Evolutionary conservation across 2,329 filamentous ascomycete genomes (phyloP).

Genomic region (Cercospora sojina): DNA sequence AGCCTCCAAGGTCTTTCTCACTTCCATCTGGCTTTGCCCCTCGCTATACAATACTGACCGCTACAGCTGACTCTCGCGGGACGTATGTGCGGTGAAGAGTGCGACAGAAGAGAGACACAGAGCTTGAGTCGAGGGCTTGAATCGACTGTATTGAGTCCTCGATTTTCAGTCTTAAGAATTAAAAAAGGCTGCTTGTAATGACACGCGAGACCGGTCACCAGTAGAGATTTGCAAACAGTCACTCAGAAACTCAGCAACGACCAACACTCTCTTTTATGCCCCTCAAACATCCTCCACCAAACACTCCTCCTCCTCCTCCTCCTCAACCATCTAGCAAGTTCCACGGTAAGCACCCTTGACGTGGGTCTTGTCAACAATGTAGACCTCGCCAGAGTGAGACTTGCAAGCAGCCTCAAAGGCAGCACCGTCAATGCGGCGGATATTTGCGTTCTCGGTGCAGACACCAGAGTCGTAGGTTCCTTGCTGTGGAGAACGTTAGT

Average conservation of each 20-base stretch:
- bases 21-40: no score
- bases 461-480: background rate
- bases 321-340: background rate
- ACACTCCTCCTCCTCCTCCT: rapidly evolving
- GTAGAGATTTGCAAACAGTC: background rate
- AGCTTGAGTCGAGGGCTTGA: background rate
- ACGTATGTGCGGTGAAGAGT: no score
- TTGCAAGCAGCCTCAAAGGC: background rate
- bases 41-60: no score
- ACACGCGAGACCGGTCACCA: background rate
- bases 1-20: no score
- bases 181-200: background rate
- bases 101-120: no score
- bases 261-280: background rate
- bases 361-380: background rate
- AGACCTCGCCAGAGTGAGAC: background rate
- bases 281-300: background rate
- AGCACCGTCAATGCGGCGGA: background rate
- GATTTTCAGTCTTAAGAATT: background rate
- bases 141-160: background rate
- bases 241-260: background rate
- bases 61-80: no score
- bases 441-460: background rate
- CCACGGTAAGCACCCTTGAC: background rate
- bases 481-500: background rate